Base-by-base conservation (phyloP, 148 eudicot species). In the Cornus suecica region DNA sequence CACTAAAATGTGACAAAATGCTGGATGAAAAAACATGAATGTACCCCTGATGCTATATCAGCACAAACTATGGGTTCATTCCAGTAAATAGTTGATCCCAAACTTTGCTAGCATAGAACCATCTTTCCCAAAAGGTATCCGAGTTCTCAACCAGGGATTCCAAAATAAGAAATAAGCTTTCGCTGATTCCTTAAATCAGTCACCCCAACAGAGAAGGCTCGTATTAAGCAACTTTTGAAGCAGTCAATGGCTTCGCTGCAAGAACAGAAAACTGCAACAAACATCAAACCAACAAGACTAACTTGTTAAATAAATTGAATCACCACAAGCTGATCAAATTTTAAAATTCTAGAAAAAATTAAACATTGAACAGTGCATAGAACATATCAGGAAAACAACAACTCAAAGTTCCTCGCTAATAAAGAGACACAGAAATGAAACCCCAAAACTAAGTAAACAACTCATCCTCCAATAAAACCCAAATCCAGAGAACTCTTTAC, bases 201-300 rank as follows among this genome's bases (percentile, higher is more conserved):
- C 20, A 15, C 67, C 31, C 24, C 10, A 4, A 26, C 66, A 62
- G 37, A 62, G 45, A 37, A 63, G 69, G 26, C 69, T 42, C 10
- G 52, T 25, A 42, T 56, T 25, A 28, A 42, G 27, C 69, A 65
- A 65, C 22, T 18, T 14, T 45, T 48, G 15, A 65, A 45, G 63
- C 22, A 65, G 45, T 74, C 25, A 74, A 63, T 64, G 70, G n/a
- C 69, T 20, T 65, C 30, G 9, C 62, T 14, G 51, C 29, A 30
- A 29, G 30, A 41, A 42, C 14, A 45, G 77, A 3, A 65, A 72
- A 48, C 70, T 74, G 63, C 63, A 27, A 73, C 61, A 27, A 58
- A 65, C 60, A 48, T 62, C 10, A 48, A 42, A 48, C 13, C 30
- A 65, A 34, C 22, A 24, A 30, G 23, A 24, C 25, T 16, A 16